Evolutionary conservation across 257 asterid species (phyloP), one percentile per base, ranked within the genome.

Genomic region (Capsicum rhomboideum): DNA sequence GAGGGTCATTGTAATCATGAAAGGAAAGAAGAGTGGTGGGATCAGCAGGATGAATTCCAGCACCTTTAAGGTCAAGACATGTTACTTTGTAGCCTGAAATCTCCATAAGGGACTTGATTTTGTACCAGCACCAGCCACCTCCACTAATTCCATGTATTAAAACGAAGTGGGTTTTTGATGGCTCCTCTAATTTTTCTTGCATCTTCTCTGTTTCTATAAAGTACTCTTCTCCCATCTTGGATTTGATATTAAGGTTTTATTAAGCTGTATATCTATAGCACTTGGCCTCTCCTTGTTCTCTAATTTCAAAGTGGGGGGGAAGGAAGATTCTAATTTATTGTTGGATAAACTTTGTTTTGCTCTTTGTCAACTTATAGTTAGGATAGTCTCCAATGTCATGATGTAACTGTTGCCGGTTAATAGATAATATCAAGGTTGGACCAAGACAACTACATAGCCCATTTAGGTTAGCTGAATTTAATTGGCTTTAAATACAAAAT

Each of bases 41-140:
- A 84, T 91, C 92, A 3, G 92, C 86, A 10, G 31, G 91, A 56
- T 93, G 91, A 18, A 83, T 61, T 79, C 97, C 97, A 10, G 90
- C 26, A 4, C 91, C 92, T 85, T 82, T 90, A 14, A 93, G 96
- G 87, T 93, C 97, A 10, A 93, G 86, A 85, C 94, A 92, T 20
- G 93, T 66, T 0, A 92, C 97, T 78, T n/a, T 88, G 85, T 90
- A 91, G 0, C 97, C 96, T 0, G 86, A 67, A 16, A 81, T 89
- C 85, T 93, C 96, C 94, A 93, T 88, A 0, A 92, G 87, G 71
- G 91, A 85, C 85, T 71, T 85, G 23, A 93, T 84, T 84, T 92
- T 93, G 90, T 90, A 93, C 96, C 97, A 93, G 66, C 93, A 88
- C 97, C 97, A 93, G 1, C 90, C 93, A 2, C 97, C 97, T 4